Percentiles rank a stretch among this genome's conserved stretches.
phyloP scores from a whole-genome alignment of 106 monocot species.

The Amphibolis antarctica region DNA sequence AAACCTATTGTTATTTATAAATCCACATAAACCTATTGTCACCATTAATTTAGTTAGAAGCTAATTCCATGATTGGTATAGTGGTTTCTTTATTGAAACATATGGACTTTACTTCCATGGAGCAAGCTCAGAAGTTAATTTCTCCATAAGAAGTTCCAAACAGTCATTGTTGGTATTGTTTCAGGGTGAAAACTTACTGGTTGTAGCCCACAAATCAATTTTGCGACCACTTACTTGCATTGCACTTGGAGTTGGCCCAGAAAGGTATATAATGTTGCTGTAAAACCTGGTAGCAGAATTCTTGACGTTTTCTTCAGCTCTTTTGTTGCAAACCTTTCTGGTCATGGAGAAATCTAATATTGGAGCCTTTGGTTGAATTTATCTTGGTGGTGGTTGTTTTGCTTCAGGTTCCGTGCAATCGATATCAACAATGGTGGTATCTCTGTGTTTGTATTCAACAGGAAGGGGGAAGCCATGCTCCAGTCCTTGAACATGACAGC shows the following conservation, averaged over 20 bases:
- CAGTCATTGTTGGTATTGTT: not conserved
- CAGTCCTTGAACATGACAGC: slow-evolving; percentile 70
- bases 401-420: slow-evolving; percentile 53
- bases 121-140: too few relatives aligned
- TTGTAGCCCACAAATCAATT: slow-evolving; percentile 70
- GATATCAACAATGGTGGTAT: slow-evolving; percentile 73
- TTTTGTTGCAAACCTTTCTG: not conserved
- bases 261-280: slow-evolving; percentile 44
- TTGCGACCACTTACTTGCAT: slow-evolving; percentile 65
- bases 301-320: not conserved
- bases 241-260: slow-evolving; percentile 60
- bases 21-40: too few relatives aligned
- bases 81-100: too few relatives aligned
- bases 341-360: not conserved
- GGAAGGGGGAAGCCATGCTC: slow-evolving; percentile 57
- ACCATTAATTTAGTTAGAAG: too few relatives aligned
- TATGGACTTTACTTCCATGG: too few relatives aligned
- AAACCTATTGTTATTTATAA: too few relatives aligned
- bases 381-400: too few relatives aligned
- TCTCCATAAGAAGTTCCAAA: too few relatives aligned
- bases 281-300: not conserved
- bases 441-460: slow-evolving; percentile 56
- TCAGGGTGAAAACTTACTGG: slow-evolving; percentile 59
- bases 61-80: too few relatives aligned
- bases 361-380: too few relatives aligned